Conservation (phyloP, 208 protist species). For the Trypanosoma platydactyli region DNA sequence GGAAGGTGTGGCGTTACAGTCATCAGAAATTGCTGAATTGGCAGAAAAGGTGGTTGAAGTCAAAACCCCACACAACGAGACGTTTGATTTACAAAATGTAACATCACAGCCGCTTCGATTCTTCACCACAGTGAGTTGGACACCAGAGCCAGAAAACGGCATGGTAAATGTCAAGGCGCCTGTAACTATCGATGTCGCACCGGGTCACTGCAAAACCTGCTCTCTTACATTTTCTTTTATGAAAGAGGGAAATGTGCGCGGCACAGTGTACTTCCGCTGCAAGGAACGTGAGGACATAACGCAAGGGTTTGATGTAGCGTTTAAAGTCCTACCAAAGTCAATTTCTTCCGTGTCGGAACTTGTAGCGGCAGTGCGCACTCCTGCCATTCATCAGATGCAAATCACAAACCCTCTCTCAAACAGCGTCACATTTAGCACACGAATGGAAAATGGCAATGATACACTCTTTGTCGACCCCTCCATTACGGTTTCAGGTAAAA, state of each 20-base stretch:
- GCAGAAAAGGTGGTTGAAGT: slow-evolving; percentile 47
- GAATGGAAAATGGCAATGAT: slow-evolving; percentile 51
- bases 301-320: slow-evolving; percentile 84
- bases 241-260: slow-evolving; percentile 79
- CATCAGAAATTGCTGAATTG: slow-evolving; percentile 49
- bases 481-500: slow-evolving; percentile 66
- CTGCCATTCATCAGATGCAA: slow-evolving; percentile 59
- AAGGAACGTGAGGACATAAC: slow-evolving; percentile 78
- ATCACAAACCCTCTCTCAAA: slow-evolving; percentile 91
- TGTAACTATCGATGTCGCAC: slow-evolving; percentile 88
- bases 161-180: slow-evolving; percentile 55
- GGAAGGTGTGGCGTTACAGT: slow-evolving; percentile 59
- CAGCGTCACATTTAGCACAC: slow-evolving; percentile 62
- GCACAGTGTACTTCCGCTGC: slow-evolving; percentile 59
- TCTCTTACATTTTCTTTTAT: slow-evolving; percentile 74
- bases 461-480: slow-evolving; percentile 59
- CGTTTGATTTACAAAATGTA: slow-evolving; percentile 87
- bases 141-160: slow-evolving; percentile 52
- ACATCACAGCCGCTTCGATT: slow-evolving; percentile 82
- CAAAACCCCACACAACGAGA: slow-evolving; percentile 41
- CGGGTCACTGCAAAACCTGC: slow-evolving; percentile 63
- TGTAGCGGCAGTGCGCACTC: slow-evolving; percentile 75
- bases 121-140: slow-evolving; percentile 71
- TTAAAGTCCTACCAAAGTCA: slow-evolving; percentile 45
- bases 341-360: slow-evolving; percentile 63